Evolutionary conservation across 352 stramenopile genomes (phyloP), one percentile per base, ranked within the genome.

Genomic region (Thraustotheca clavata): DNA sequence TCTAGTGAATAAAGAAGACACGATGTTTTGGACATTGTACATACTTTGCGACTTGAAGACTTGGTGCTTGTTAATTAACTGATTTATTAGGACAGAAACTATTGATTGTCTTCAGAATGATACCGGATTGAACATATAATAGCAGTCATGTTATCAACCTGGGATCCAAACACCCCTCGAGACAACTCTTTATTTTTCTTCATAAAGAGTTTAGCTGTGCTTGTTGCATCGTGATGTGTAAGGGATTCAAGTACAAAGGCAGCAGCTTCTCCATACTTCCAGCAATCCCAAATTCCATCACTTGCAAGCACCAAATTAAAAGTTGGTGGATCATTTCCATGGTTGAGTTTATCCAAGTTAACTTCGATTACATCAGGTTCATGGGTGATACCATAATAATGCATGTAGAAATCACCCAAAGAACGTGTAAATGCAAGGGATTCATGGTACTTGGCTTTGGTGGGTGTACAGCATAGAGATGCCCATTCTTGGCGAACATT

Each of bases 401-500:
- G 87, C 72, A 95, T 88, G 69, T 96, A 82, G 47, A 95, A 86
- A 52, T 96, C 87, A 0, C 87, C 87, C 2, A 96, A 71, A 16
- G 83, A 94, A 0, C 88, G 78, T 20, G 88, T 96, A 67, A 96
- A 96, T 6, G 88, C 88, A 4, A 96, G 66, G 0, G 85, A 80
- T 31, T 96, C 87, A 1, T 88, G 79, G 35, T 86, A 95, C 5
- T 74, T 66, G 4, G 83, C 76, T 6, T 75, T 74, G 1, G 71
- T 49, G 1, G 88, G 87, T 5, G 87, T 91, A 5, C 77, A 75
- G 24, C 94, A 83, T 4, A 96, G 75, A 18, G 82, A 91, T 0
- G 87, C 88, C 86, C 86, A 96, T 68, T 96, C 87, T n/a, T 95
- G 79, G 32, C 88, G 77, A n/a, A 96, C 86, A 68, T 95, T 96